Evolutionary conservation across 495 filamentous ascomycete genomes (phyloP), one percentile per base, ranked within the genome.

Genomic region (Aspergillus haitiensis): DNA sequence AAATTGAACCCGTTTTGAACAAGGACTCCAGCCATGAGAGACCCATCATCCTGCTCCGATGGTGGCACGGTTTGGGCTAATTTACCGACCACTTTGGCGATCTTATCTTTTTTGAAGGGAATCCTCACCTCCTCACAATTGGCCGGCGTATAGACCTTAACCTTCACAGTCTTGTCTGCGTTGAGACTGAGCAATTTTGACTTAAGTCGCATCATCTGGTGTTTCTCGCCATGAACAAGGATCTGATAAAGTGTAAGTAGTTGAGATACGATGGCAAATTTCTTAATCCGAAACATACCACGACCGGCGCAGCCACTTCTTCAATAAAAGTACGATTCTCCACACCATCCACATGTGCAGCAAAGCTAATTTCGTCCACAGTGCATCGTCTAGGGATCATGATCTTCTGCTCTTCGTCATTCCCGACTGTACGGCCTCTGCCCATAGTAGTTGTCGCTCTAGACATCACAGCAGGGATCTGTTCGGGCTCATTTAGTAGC

Each of bases 1-100:
- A 98, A 82, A 69, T 97, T 94, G 71, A 98, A 98, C 64, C 97
- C 94, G 68, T 93, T 96, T 65, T 98, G 92, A 31, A 98, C 92
- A 6, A 98, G 77, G 5, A 98, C 94, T 32, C 95, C 94, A 6
- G 86, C 87, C 66, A 98, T 84, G 15, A 97, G 71, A 42, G 81
- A 74, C 49, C 75, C 62, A 12, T 79, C 77, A 12, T 82, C 78
- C 15, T 75, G 59, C 12, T 77, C 76, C 18, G 62, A 61, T 1
- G 90, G 87, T 33, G 89, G 90, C 1, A 87, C 80, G 36, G 93
- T 84, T 31, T 91, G 82, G 11, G 94, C 94, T 13, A 98, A 81
- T 70, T 91, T 94, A 56, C 95, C 94, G 12, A 98, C 94, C 12
- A 98, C 94, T 74, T 96, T 97, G 60, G 91, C 95, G 12, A 91